Evolutionary conservation across 345 rosid species (phyloP).

Genomic region (Raphanus raphanistrum): DNA sequence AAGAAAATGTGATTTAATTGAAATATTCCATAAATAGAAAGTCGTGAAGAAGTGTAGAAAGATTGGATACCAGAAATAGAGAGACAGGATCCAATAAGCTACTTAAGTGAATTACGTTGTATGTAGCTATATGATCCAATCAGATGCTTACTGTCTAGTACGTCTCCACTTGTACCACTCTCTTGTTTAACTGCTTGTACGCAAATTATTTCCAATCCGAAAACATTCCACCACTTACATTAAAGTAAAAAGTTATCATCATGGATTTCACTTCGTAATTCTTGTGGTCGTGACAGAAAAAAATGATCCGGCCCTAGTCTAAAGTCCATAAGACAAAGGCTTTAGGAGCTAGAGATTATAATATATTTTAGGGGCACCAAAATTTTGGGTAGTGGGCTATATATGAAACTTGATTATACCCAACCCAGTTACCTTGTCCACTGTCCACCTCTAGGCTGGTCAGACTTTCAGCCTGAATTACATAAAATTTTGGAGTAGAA

Average conservation of each 20-base stretch:
- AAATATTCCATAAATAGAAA: constrained; percentile 13
- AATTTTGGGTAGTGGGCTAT: neutral
- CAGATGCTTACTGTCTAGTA: constrained; percentile 15
- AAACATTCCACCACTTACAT: no score
- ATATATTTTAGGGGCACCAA: no score
- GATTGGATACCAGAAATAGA: constrained; percentile 10
- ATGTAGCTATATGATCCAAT: constrained; percentile 3
- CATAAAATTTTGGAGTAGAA: no score
- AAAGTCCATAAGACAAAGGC: no score
- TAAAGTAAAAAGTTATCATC: no score
- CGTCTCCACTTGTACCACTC: constrained; percentile 16
- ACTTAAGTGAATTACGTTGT: constrained; percentile 5
- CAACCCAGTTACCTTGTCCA: neutral
- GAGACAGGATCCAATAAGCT: neutral
- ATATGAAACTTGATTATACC: neutral
- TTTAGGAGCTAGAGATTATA: no score
- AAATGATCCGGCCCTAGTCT: no score
- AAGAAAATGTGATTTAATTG: neutral
- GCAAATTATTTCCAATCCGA: no score
- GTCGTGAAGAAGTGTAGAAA: constrained; percentile 14
- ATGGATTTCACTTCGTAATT: no score
- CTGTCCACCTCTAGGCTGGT: neutral
- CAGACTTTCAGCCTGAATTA: neutral
- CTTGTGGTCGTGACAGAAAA: no score
- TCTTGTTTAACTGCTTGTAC: neutral